These are phyloP conservation scores for Metarhizium guizhouense DNA, from an alignment of 2,329 filamentous ascomycete genomes.

Conservation along the genomic window DNA sequence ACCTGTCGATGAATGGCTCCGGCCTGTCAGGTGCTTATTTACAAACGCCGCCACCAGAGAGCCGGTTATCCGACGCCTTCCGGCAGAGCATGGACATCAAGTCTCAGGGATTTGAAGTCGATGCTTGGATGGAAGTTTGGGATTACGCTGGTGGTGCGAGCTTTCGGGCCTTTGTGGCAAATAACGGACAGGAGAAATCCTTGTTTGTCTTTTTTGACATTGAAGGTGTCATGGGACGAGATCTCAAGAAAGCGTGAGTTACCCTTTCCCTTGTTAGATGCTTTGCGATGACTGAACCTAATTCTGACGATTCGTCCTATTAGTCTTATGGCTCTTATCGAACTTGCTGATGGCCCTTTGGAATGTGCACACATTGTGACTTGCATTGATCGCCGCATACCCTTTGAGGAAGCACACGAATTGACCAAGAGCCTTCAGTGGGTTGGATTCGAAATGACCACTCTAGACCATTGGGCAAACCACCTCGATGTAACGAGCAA, in stretches of 20 bases:
- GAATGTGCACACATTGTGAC: conserved; percentile 70
- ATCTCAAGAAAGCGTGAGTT: conserved; percentile 80
- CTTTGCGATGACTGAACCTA: neutral
- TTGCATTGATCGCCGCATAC: conserved; percentile 66
- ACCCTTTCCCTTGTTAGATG: neutral
- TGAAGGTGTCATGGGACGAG: conserved; percentile 57
- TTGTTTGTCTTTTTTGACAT: conserved; percentile 83
- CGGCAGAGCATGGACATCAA: conserved; percentile 16
- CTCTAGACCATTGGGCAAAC: conserved; percentile 66
- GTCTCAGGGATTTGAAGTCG: conserved; percentile 30
- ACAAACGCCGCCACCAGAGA: conserved; percentile 46
- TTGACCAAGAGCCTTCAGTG: conserved; percentile 79
- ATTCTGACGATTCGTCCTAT: conserved; percentile 4
- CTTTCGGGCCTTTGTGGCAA: conserved; percentile 78
- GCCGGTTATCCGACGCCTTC: conserved; percentile 30
- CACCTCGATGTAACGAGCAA: conserved; percentile 60
- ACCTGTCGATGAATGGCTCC: conserved; percentile 67
- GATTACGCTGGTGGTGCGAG: conserved; percentile 78
- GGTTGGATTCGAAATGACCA: conserved; percentile 83
- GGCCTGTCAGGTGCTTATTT: conserved; percentile 69
- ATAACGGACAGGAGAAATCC: conserved; percentile 59
- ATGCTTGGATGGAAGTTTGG: conserved; percentile 68
- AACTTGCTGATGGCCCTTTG: conserved; percentile 71
- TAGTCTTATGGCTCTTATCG: conserved; percentile 82
- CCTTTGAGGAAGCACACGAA: conserved; percentile 51